These are phyloP conservation scores for Trametes elegans DNA, from an alignment of 768 basidiomycete genomes.

Conservation along the genomic window DNA sequence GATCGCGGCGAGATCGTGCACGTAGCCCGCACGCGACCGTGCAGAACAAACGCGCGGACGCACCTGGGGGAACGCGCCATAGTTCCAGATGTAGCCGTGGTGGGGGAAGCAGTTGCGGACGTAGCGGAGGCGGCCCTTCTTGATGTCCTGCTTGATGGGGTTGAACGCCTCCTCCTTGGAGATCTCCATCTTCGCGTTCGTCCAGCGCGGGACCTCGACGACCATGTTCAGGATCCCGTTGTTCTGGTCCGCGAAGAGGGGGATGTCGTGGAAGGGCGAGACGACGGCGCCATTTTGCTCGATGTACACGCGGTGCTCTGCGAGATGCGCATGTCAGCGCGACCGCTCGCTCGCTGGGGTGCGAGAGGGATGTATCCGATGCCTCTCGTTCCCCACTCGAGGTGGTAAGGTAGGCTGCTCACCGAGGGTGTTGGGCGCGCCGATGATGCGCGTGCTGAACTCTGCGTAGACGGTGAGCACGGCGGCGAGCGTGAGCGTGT, in stretches of 20 bases:
- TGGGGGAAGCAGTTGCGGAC: constrained; percentile 99
- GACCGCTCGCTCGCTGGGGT: constrained; percentile 7
- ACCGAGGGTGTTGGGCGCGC: constrained; percentile 94
- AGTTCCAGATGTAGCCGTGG: constrained; percentile 99
- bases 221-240: constrained; percentile 98
- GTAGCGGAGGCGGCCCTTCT: constrained; percentile 92
- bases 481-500: constrained; percentile 15
- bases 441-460: constrained; percentile 75
- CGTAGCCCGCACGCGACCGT: not conserved
- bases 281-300: constrained; percentile 85
- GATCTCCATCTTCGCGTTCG: constrained; percentile 99
- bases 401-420: constrained; percentile 23
- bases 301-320: constrained; percentile 94
- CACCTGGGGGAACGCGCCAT: constrained; percentile 98
- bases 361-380: constrained; percentile 10
- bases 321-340: not conserved
- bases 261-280: constrained; percentile 94
- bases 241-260: constrained; percentile 94
- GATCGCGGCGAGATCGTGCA: not conserved
- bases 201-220: constrained; percentile 98
- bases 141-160: constrained; percentile 99
- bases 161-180: constrained; percentile 98
- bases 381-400: no score
- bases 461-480: constrained; percentile 39
- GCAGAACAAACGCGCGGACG: no score